These are phyloP conservation scores for Fusarium azukiicola DNA, from an alignment of 2,329 filamentous ascomycete species.

Conservation along the genomic window DNA sequence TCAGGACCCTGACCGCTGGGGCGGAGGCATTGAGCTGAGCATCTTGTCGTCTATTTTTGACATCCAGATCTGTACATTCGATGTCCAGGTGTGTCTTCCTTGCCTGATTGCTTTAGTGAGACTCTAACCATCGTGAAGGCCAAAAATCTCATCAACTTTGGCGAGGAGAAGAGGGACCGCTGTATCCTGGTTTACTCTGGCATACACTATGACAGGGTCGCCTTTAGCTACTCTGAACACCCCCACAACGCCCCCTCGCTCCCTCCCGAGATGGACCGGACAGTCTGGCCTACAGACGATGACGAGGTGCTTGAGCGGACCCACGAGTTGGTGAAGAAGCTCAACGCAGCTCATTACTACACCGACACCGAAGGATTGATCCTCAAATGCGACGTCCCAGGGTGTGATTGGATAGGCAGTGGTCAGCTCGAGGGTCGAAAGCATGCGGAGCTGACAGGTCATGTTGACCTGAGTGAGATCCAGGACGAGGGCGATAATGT, in stretches of 20 bases:
- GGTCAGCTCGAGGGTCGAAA: constrained; percentile 81
- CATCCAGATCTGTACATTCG: constrained; percentile 91
- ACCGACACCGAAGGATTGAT: constrained; percentile 92
- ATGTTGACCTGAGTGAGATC: constrained; percentile 78
- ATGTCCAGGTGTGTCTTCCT: constrained; percentile 78
- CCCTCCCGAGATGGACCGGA: constrained; percentile 87
- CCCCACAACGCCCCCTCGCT: constrained; percentile 77
- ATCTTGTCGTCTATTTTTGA: constrained; percentile 93
- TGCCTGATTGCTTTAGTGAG: background rate
- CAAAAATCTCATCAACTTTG: constrained; percentile 79
- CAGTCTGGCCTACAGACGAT: constrained; percentile 75
- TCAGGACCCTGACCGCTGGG: constrained; percentile 90
- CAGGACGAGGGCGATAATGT: constrained; percentile 93
- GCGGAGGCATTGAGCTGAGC: constrained; percentile 93
- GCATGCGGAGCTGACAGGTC: constrained; percentile 82
- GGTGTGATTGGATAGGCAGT: constrained; percentile 84
- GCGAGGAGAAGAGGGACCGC: constrained; percentile 84
- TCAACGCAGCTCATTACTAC: constrained; percentile 89
- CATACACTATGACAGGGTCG: constrained; percentile 96
- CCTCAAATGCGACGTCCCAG: constrained; percentile 85
- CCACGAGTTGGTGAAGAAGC: constrained; percentile 80
- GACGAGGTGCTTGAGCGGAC: constrained; percentile 87
- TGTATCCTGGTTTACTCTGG: constrained; percentile 94
- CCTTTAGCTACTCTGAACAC: constrained; percentile 82
- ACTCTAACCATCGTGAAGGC: constrained; percentile 47